A percentile compares a stretch with the other conserved stretches of the same genome.
These are phyloP conservation scores for Psilocybe mexicana DNA, from an alignment of 1,284 basidiomycete species.

Conservation along the genomic window DNA sequence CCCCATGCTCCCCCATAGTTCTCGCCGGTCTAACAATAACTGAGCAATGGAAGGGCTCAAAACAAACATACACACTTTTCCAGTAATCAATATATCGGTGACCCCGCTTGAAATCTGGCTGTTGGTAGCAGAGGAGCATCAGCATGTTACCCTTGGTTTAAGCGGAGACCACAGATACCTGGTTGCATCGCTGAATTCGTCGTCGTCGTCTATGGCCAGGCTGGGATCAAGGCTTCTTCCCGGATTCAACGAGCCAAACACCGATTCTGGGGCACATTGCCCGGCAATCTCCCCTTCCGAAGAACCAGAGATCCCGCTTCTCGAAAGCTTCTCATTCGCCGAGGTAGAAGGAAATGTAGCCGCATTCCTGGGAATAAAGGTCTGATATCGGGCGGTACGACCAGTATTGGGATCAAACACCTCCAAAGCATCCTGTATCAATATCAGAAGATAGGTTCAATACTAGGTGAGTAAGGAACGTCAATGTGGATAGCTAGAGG, in stretches of 20 bases:
- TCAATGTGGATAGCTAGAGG: background rate
- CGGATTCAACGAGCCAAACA: slow-evolving; percentile 19
- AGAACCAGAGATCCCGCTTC: slow-evolving; percentile 30
- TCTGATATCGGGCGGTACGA: slow-evolving; percentile 42
- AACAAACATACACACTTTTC: slow-evolving; percentile 35
- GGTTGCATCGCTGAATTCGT: slow-evolving; percentile 38
- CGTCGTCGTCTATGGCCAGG: slow-evolving; percentile 32
- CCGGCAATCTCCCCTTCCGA: slow-evolving; percentile 33
- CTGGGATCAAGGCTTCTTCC: slow-evolving; percentile 14
- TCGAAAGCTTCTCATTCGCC: slow-evolving; percentile 30
- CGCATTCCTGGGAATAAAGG: slow-evolving; percentile 35
- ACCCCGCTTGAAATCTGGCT: slow-evolving; percentile 38
- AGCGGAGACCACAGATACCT: slow-evolving; percentile 19
- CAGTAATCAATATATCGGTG: slow-evolving; percentile 50
- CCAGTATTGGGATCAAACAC: slow-evolving; percentile 38
- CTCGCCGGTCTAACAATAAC: slow-evolving; percentile 35
- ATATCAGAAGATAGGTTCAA: slow-evolving; percentile 11
- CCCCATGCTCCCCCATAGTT: slow-evolving; percentile 50
- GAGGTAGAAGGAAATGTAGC: slow-evolving; percentile 33
- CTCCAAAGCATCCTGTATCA: slow-evolving; percentile 39
- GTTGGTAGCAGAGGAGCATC: background rate
- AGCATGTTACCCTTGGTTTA: background rate
- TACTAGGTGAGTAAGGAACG: background rate
- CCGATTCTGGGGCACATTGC: slow-evolving; percentile 14
- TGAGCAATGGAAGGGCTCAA: background rate